Base-by-base conservation (phyloP, 2,329 filamentous ascomycete species). In the Sarocladiaceae sp. region DNA sequence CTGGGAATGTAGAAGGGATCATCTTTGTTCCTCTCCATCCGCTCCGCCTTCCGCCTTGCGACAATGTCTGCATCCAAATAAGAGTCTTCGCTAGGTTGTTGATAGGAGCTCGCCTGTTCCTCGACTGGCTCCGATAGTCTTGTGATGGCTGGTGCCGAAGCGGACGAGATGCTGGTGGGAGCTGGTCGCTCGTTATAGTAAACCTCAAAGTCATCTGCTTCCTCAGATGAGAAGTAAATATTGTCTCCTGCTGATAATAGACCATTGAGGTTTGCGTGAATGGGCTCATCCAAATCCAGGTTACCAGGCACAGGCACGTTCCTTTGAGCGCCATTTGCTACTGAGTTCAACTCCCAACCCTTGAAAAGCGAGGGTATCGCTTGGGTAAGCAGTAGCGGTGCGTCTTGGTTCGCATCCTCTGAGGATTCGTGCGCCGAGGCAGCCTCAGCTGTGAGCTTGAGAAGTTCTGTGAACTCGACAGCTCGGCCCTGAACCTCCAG, bases 401-500 rank as follows among this genome's bases (percentile, higher is more conserved):
- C 75, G 50, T 93, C 84, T 51, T 81, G 75, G 19, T 73, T 64
- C 4, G 66, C 51, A 2, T 72, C 66, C 24, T 74, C 73, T 1
- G 74, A 74, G 12, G 76, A 67, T 10, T 77, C 72, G 49, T 90
- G 85, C 2, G 74, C 80, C 7, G 81, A 76, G 3, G 79, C 78
- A 12, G 91, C 89, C 66, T 98, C 93, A 1, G 82, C 81, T 2
- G 88, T 88, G 34, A 98, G 72, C 47, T 88, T 88, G 56, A 97
- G 78, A 11, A 97, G 73, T 59, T 98, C 93, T 0, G 89, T 76
- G 54, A 95, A 94, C 58, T 96, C 90, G 2, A 96, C 90, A 3
- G 90, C 85, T 46, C 93, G 80, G 62, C 97, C 93, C 64, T 98
- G 93, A 3, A 98, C 89, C 59, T 98, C 93, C 1, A 98, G 73